A percentile compares a stretch with the other conserved stretches of the same genome.
phyloP scores from a whole-genome alignment of 2,329 filamentous ascomycete genomes.

The Paraphaeosphaeria sporulosa region DNA sequence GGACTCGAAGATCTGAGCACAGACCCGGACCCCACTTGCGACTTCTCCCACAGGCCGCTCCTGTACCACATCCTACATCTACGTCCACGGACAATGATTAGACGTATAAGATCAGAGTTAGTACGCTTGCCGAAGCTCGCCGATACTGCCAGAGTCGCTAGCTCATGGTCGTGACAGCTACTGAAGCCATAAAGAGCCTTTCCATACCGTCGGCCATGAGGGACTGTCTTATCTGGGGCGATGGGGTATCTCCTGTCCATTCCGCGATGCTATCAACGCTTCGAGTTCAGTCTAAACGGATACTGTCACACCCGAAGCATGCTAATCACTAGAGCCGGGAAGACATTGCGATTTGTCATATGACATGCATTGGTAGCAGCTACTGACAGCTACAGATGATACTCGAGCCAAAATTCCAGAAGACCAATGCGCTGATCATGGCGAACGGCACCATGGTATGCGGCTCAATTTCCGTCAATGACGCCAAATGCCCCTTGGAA shows the following conservation, averaged over 20 bases:
- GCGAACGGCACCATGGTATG: neutral
- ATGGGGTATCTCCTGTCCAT: too few relatives aligned
- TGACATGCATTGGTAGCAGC: conserved; percentile 3
- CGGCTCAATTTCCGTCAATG: neutral
- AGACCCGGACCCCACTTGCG: neutral
- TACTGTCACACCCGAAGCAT: too few relatives aligned
- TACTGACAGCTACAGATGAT: conserved; percentile 1
- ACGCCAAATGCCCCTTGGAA: neutral
- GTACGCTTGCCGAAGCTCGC: neutral
- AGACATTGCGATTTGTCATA: too few relatives aligned
- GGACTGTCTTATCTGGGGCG: too few relatives aligned
- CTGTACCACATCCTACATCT: neutral
- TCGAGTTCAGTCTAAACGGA: too few relatives aligned
- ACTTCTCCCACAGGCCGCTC: neutral
- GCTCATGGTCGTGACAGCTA: too few relatives aligned
- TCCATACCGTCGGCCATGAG: too few relatives aligned
- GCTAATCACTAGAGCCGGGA: too few relatives aligned
- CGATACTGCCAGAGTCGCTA: neutral
- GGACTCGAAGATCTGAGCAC: neutral
- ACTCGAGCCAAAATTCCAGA: neutral
- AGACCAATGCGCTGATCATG: neutral
- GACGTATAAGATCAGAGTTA: neutral
- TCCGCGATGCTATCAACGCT: too few relatives aligned
- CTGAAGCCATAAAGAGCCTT: too few relatives aligned
- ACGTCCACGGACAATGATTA: neutral